Percentiles rank a stretch among this genome's conserved stretches.
Evolutionary conservation across 106 monocot species (phyloP).

Genomic region (Alisma plantagoaquatica): DNA sequence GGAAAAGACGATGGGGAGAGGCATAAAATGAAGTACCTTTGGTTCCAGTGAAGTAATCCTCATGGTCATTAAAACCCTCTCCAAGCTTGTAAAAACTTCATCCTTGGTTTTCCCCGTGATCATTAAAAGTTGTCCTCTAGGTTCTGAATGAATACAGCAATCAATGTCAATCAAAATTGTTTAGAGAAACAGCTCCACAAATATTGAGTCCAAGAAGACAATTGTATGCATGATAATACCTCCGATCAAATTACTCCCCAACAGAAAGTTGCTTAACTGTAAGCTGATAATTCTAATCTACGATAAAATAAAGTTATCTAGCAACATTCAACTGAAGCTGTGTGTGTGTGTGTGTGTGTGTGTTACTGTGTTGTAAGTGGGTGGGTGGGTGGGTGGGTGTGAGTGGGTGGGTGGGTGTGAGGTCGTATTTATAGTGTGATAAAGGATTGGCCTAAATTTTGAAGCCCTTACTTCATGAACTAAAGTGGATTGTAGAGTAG

Average conservation of each 20-base stretch:
- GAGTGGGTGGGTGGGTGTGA: no score
- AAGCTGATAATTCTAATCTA: no score
- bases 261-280: not conserved
- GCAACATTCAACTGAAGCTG: no score
- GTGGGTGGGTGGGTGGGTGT: no score
- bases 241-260: not conserved
- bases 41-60: constrained; percentile 68
- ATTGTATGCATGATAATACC: not conserved
- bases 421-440: no score
- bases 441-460: no score
- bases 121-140: constrained; percentile 77
- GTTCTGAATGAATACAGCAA: constrained; percentile 43
- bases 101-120: constrained; percentile 88
- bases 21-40: constrained; percentile 37
- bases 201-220: not conserved
- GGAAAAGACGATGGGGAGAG: no score
- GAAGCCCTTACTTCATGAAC: no score
- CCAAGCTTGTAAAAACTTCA: constrained; percentile 78
- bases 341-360: no score
- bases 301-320: no score
- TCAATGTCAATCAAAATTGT: not conserved
- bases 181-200: not conserved
- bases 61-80: constrained; percentile 80
- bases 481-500: no score
- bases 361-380: no score